A percentile compares a stretch with the other conserved stretches of the same genome.
These are phyloP conservation scores for Hypericum androsaemum DNA, from an alignment of 345 rosid genomes.

Conservation along the genomic window DNA sequence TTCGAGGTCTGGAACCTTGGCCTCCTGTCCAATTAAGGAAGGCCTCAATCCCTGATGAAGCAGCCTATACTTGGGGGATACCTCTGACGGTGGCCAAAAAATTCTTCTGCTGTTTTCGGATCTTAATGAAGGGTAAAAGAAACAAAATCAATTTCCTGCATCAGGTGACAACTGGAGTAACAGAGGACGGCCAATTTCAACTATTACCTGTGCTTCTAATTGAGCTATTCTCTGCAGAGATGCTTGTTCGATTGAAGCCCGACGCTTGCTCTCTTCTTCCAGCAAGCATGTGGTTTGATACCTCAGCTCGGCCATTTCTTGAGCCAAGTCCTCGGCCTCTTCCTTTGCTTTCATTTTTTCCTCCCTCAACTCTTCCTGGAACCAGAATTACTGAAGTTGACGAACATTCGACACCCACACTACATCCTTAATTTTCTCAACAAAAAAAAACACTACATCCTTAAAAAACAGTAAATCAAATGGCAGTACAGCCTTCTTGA, in stretches of 20 bases:
- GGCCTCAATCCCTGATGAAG: constrained; percentile 10
- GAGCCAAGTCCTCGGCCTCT: constrained; percentile 86
- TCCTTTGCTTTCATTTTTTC: constrained; percentile 77
- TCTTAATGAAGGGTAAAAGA: constrained; percentile 21
- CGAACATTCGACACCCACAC: too few species aligned
- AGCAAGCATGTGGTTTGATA: constrained; percentile 72
- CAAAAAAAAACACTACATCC: too few species aligned
- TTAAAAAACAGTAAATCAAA: not conserved
- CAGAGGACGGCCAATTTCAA: not conserved
- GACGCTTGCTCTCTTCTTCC: constrained; percentile 86
- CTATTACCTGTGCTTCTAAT: constrained; percentile 60
- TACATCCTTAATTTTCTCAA: too few species aligned
- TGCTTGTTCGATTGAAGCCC: constrained; percentile 68
- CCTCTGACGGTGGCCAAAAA: constrained; percentile 15
- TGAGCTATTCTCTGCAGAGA: constrained; percentile 77
- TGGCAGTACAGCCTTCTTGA: constrained; percentile 2
- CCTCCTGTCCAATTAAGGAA: too few species aligned
- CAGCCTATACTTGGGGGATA: constrained; percentile 18
- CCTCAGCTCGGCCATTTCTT: constrained; percentile 95
- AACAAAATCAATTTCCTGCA: not conserved
- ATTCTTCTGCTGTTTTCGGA: constrained; percentile 24
- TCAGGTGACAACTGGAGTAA: not conserved
- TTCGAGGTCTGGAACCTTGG: too few species aligned
- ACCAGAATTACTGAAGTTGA: too few species aligned
- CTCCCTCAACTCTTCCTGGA: constrained; percentile 54